Evolutionary conservation across 2,329 filamentous ascomycete species (phyloP).

Genomic region (Paecilomyces niveus): DNA sequence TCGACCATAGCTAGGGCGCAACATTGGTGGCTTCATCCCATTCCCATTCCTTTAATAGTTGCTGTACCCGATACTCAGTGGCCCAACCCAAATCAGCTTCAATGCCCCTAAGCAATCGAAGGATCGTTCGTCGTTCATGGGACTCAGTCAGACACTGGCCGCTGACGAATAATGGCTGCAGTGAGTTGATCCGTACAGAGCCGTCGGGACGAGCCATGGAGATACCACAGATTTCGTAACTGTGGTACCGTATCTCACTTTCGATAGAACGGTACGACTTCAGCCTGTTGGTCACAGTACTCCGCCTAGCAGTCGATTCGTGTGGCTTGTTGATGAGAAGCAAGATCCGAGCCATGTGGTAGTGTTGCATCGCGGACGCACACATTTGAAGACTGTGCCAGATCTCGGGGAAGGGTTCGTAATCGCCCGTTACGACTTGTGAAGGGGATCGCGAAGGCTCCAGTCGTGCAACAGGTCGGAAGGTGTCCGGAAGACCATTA

Average conservation of each 20-base stretch:
- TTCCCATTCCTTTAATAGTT: slow-evolving; percentile 40
- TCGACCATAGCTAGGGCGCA: slow-evolving; percentile 1
- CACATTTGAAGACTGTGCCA: slow-evolving; percentile 63
- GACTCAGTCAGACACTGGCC: slow-evolving; percentile 53
- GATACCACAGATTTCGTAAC: slow-evolving; percentile 56
- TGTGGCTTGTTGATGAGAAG: slow-evolving; percentile 38
- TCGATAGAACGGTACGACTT: slow-evolving; percentile 54
- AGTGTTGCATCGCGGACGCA: slow-evolving; percentile 51
- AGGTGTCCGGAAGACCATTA: slow-evolving; percentile 52
- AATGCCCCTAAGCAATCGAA: slow-evolving; percentile 51
- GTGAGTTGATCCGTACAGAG: slow-evolving; percentile 52
- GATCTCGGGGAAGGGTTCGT: slow-evolving; percentile 45
- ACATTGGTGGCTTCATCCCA: slow-evolving; percentile 9
- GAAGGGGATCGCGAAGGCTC: slow-evolving; percentile 25
- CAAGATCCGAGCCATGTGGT: slow-evolving; percentile 37
- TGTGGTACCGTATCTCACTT: slow-evolving; percentile 50
- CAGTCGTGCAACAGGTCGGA: slow-evolving; percentile 49
- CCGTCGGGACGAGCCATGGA: slow-evolving; percentile 51
- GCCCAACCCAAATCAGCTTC: slow-evolving; percentile 60
- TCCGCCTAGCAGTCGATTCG: slow-evolving; percentile 39
- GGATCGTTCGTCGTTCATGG: slow-evolving; percentile 47
- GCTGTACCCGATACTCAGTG: slow-evolving; percentile 53
- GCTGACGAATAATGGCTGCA: slow-evolving; percentile 57
- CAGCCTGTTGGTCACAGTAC: slow-evolving; percentile 48
- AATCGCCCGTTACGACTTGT: slow-evolving; percentile 16